Percentiles rank a stretch among this genome's conserved stretches.
Evolutionary conservation across 768 basidiomycete species (phyloP).

Genomic region (Psilocybe subaeruginosa): DNA sequence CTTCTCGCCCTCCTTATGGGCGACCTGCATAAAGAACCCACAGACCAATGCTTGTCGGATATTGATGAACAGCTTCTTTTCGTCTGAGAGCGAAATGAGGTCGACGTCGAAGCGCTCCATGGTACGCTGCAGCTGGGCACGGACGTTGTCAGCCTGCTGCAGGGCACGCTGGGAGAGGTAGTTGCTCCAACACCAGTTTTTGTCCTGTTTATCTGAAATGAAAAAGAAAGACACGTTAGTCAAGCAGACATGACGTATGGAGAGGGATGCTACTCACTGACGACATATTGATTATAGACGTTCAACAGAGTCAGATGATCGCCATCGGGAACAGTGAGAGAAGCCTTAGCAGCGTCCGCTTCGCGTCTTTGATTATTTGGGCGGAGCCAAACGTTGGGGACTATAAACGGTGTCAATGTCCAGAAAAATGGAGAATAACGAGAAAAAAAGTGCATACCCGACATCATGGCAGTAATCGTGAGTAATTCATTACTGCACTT

Average conservation of each 20-base stretch:
- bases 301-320: slow-evolving; percentile 95
- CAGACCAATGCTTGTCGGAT: slow-evolving; percentile 85
- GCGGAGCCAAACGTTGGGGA: slow-evolving; percentile 94
- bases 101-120: slow-evolving; percentile 93
- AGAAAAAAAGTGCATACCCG: slow-evolving; percentile 53
- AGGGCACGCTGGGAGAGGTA: slow-evolving; percentile 85
- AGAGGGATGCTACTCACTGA: slow-evolving; percentile 52
- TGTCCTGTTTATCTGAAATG: slow-evolving; percentile 69
- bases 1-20: slow-evolving; percentile 93
- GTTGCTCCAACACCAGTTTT: slow-evolving; percentile 90
- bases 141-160: slow-evolving; percentile 91
- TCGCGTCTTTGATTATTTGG: slow-evolving; percentile 88
- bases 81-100: slow-evolving; percentile 67
- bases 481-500: slow-evolving; percentile 95
- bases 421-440: not conserved
- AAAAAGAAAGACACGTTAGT: not conserved
- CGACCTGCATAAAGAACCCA: slow-evolving; percentile 99
- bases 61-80: slow-evolving; percentile 69
- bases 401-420: slow-evolving; percentile 34
- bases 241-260: not conserved
- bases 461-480: slow-evolving; percentile 95
- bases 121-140: slow-evolving; percentile 81
- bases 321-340: slow-evolving; percentile 91
- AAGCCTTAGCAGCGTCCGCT: slow-evolving; percentile 89
- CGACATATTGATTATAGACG: slow-evolving; percentile 90